A percentile compares a stretch with the other conserved stretches of the same genome.
These are phyloP conservation scores for Orbilia blumenaviensis DNA, from an alignment of 2,329 filamentous ascomycete genomes.

Conservation along the genomic window DNA sequence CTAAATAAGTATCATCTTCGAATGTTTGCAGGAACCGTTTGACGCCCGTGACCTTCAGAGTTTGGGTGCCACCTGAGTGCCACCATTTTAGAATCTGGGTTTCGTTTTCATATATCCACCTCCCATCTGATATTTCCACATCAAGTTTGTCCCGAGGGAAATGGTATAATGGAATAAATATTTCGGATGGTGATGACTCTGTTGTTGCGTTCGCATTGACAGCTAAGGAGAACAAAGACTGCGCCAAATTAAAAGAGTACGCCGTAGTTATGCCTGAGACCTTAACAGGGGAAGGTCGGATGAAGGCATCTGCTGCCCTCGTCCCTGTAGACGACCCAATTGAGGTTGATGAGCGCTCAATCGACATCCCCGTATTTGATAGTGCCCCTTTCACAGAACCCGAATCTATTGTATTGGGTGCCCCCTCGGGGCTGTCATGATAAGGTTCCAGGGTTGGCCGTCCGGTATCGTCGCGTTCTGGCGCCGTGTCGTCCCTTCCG, in stretches of 20 bases:
- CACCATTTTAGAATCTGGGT: conserved; percentile 88
- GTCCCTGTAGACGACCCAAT: conserved; percentile 71
- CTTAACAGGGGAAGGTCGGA: conserved; percentile 81
- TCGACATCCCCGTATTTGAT: conserved; percentile 68
- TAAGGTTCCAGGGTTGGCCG: conserved; percentile 30
- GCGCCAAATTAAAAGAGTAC: conserved; percentile 83
- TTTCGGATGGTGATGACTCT: conserved; percentile 76
- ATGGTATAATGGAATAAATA: conserved; percentile 91
- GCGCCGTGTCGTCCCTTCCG: conserved; percentile 77
- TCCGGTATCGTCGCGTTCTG: conserved; percentile 58
- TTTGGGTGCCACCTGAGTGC: conserved; percentile 87
- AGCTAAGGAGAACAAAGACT: conserved; percentile 78
- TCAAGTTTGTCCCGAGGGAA: conserved; percentile 78
- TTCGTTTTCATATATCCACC: conserved; percentile 87
- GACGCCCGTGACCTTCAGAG: conserved; percentile 77
- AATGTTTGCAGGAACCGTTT: conserved; percentile 69
- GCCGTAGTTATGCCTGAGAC: conserved; percentile 75
- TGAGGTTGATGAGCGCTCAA: conserved; percentile 59
- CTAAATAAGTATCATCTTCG: conserved; percentile 81
- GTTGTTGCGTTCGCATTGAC: conserved; percentile 71
- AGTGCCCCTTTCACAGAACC: conserved; percentile 65
- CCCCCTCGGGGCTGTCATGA: conserved; percentile 28
- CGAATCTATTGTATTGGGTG: conserved; percentile 56
- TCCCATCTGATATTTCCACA: conserved; percentile 82
- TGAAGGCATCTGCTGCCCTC: conserved; percentile 90